Evolutionary conservation across 2,329 filamentous ascomycete species (phyloP).

Genomic region (Alternaria rosae): DNA sequence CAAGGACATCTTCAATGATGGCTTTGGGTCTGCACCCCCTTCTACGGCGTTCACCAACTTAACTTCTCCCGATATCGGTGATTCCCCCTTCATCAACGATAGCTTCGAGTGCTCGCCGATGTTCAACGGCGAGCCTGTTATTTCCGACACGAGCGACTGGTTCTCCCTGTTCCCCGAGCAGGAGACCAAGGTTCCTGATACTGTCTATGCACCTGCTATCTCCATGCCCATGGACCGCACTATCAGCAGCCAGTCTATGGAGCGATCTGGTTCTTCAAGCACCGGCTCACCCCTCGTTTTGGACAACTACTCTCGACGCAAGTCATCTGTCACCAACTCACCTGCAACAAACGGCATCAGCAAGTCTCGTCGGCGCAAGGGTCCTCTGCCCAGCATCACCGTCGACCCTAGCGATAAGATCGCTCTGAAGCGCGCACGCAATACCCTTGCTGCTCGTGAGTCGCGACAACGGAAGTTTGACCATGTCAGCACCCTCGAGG

Average conservation of each 20-base stretch:
- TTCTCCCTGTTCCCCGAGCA: slow-evolving; percentile 74
- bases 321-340: slow-evolving; percentile 54
- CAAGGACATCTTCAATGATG: slow-evolving; percentile 77
- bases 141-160: slow-evolving; percentile 68
- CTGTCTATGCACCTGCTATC: slow-evolving; percentile 31
- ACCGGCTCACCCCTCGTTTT: slow-evolving; percentile 47
- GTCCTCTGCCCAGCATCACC: slow-evolving; percentile 79
- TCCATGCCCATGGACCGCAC: slow-evolving; percentile 53
- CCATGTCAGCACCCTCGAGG: slow-evolving; percentile 77
- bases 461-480: slow-evolving; percentile 86
- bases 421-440: slow-evolving; percentile 92
- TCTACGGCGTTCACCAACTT: slow-evolving; percentile 82
- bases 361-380: slow-evolving; percentile 75
- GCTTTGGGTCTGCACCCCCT: slow-evolving; percentile 77
- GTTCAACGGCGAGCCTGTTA: slow-evolving; percentile 66
- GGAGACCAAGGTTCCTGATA: slow-evolving; percentile 39
- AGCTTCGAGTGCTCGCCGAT: slow-evolving; percentile 80
- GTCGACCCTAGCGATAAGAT: slow-evolving; percentile 76
- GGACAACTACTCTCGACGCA: slow-evolving; percentile 48
- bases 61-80: slow-evolving; percentile 81
- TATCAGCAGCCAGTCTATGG: slow-evolving; percentile 48
- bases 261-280: slow-evolving; percentile 46
- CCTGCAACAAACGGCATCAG: slow-evolving; percentile 73
- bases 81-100: slow-evolving; percentile 75
- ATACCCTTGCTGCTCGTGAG: slow-evolving; percentile 92